A percentile compares a stretch with the other conserved stretches of the same genome.
These are phyloP conservation scores for Malassezia sympodialis DNA, from an alignment of 1,284 basidiomycete species.

Conservation along the genomic window DNA sequence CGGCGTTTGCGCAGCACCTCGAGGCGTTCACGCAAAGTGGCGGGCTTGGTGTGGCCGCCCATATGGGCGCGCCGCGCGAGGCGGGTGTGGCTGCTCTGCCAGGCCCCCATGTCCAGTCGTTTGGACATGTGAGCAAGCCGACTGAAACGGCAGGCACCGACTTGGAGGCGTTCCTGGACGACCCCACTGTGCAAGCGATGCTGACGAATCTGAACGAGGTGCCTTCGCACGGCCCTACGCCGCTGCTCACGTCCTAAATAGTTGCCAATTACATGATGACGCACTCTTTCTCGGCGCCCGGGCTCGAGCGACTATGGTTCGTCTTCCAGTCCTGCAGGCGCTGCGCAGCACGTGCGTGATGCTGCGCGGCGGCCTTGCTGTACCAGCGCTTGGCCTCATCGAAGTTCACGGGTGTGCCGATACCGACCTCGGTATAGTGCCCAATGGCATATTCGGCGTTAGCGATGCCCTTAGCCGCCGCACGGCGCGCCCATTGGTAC, in stretches of 20 bases:
- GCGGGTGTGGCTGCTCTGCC: background rate
- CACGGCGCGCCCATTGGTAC: constrained; percentile 56
- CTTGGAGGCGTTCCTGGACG: constrained; percentile 12
- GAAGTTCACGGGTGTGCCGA: constrained; percentile 87
- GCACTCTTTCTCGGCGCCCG: constrained; percentile 37
- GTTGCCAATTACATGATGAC: constrained; percentile 23
- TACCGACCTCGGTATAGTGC: constrained; percentile 90
- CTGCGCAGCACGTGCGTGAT: constrained; percentile 88
- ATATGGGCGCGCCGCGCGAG: constrained; percentile 14
- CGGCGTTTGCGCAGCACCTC: constrained; percentile 27
- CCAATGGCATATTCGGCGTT: constrained; percentile 69
- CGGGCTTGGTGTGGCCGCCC: constrained; percentile 32
- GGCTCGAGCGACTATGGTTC: constrained; percentile 24
- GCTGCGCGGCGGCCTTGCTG: constrained; percentile 70
- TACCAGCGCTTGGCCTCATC: constrained; percentile 98
- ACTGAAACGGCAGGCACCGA: background rate
- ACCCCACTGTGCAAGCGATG: constrained; percentile 15
- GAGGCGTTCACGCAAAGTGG: constrained; percentile 27
- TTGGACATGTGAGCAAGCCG: background rate
- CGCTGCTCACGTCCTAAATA: background rate
- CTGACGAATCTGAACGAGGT: constrained; percentile 2
- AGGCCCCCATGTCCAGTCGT: constrained; percentile 8
- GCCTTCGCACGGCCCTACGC: background rate
- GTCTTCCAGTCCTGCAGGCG: constrained; percentile 64
- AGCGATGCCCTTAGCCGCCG: constrained; percentile 50